Evolutionary conservation across 805 yeast species (phyloP).

Genomic region (Limtongozyma cylindracea): DNA sequence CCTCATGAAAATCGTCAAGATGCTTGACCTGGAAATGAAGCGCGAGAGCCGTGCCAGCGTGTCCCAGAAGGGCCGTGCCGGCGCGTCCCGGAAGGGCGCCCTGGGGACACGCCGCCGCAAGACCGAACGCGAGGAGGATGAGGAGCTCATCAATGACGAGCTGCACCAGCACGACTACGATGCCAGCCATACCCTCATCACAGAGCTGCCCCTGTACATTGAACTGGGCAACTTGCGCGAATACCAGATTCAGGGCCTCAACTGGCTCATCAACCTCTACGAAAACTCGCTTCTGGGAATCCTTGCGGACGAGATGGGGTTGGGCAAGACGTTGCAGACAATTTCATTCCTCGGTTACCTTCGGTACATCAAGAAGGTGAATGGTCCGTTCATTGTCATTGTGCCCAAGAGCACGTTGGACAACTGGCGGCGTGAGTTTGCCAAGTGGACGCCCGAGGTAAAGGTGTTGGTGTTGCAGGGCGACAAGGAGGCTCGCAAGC

Average conservation of each 20-base stretch:
- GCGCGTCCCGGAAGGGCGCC: conserved; percentile 39
- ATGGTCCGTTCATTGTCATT: conserved; percentile 78
- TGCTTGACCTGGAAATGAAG: conserved; percentile 5
- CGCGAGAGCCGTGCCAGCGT: conserved; percentile 26
- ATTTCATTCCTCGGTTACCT: conserved; percentile 78
- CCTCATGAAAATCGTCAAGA: conserved; percentile 23
- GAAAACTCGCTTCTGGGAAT: conserved; percentile 83
- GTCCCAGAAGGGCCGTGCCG: conserved; percentile 61
- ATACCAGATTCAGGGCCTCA: conserved; percentile 84
- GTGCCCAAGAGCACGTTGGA: conserved; percentile 93
- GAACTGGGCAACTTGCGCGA: conserved; percentile 56
- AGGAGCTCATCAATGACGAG: conserved; percentile 40
- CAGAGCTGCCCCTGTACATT: conserved; percentile 65
- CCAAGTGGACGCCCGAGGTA: conserved; percentile 91
- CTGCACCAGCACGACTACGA: conserved; percentile 8
- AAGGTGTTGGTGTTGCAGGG: conserved; percentile 73
- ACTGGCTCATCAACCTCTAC: conserved; percentile 78
- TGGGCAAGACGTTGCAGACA: conserved; percentile 90
- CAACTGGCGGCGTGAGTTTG: conserved; percentile 90
- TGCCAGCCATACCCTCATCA: conserved; percentile 9
- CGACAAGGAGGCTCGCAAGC: conserved; percentile 52
- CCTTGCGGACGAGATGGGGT: conserved; percentile 95
- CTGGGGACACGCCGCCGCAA: conserved; percentile 40
- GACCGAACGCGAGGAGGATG: conserved; percentile 62
- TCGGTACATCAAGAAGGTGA: conserved; percentile 49